phyloP scores from a whole-genome alignment of 2,329 filamentous ascomycete genomes.

The Acrocalymma vagum region DNA sequence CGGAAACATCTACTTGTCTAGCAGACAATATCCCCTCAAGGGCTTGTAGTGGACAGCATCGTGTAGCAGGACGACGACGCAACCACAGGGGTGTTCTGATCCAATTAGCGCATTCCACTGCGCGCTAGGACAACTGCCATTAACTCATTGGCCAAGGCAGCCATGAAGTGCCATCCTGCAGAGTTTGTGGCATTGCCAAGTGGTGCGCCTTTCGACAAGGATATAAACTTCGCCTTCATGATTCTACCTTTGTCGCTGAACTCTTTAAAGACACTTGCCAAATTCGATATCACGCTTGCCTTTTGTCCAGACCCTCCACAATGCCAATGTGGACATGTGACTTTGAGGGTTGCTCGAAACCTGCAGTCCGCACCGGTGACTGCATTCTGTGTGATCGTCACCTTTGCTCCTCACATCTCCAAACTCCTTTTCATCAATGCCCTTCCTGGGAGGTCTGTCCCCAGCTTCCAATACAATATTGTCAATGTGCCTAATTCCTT shows the following conservation, averaged over 20 bases:
- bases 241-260: slow-evolving; percentile 4
- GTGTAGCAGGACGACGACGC: too few relatives aligned
- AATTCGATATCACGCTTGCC: slow-evolving; percentile 5
- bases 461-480: background rate
- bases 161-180: too few relatives aligned
- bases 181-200: too few relatives aligned
- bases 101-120: too few relatives aligned
- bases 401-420: slow-evolving; percentile 13
- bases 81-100: too few relatives aligned
- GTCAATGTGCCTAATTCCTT: slow-evolving; percentile 5
- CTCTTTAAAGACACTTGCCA: background rate
- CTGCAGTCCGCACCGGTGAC: slow-evolving; percentile 13
- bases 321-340: slow-evolving; percentile 16
- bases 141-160: too few relatives aligned
- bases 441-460: slow-evolving; percentile 12
- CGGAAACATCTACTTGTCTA: too few relatives aligned
- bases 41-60: too few relatives aligned
- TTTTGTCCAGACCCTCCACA: slow-evolving; percentile 6
- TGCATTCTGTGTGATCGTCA: slow-evolving; percentile 14
- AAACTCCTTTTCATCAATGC: slow-evolving; percentile 11
- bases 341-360: slow-evolving; percentile 9
- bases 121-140: too few relatives aligned
- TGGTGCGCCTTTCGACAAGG: slow-evolving; percentile 6
- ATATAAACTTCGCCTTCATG: slow-evolving; percentile 6
- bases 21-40: too few relatives aligned